Evolutionary conservation across 148 eudicot species (phyloP).

Genomic region (Camellia lanceoleosa): DNA sequence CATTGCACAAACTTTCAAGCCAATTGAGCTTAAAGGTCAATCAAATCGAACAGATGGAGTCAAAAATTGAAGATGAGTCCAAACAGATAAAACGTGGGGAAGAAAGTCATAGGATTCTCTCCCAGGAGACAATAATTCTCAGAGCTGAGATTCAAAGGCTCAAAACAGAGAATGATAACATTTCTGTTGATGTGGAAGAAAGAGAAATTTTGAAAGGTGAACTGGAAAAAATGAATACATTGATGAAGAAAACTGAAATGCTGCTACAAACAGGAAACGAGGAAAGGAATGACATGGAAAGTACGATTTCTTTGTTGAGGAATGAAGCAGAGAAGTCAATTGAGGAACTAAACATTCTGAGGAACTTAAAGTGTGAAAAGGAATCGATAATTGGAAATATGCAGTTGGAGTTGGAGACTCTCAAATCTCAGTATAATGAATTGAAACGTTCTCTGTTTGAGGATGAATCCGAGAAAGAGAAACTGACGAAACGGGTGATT

Average conservation of each 20-base stretch:
- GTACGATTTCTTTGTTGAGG: constrained; percentile 24
- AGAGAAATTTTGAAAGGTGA: constrained; percentile 32
- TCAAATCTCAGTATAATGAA: constrained; percentile 48
- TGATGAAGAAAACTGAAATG: constrained; percentile 41
- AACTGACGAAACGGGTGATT: constrained; percentile 50
- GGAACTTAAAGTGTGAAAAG: constrained; percentile 44
- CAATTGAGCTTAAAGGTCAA: constrained; percentile 41
- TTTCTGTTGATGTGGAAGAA: constrained; percentile 36
- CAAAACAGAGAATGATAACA: constrained; percentile 34
- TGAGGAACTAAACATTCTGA: constrained; percentile 44
- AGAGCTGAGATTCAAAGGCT: constrained; percentile 50
- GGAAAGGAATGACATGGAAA: constrained; percentile 39
- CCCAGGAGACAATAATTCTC: constrained; percentile 40
- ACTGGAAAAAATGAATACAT: constrained; percentile 39
- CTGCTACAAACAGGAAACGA: constrained; percentile 31
- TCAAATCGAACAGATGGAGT: constrained; percentile 35
- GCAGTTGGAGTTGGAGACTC: constrained; percentile 48
- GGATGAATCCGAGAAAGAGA: constrained; percentile 70
- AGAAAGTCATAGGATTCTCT: constrained; percentile 31
- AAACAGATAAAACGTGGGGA: constrained; percentile 45
- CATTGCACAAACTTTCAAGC: constrained; percentile 42
- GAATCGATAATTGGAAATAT: constrained; percentile 38
- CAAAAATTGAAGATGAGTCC: constrained; percentile 44
- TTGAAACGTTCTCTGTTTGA: constrained; percentile 40
- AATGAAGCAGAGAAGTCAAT: constrained; percentile 41